Conservation (phyloP, 495 filamentous ascomycete genomes). For the Hypoxylon subgilvum region DNA sequence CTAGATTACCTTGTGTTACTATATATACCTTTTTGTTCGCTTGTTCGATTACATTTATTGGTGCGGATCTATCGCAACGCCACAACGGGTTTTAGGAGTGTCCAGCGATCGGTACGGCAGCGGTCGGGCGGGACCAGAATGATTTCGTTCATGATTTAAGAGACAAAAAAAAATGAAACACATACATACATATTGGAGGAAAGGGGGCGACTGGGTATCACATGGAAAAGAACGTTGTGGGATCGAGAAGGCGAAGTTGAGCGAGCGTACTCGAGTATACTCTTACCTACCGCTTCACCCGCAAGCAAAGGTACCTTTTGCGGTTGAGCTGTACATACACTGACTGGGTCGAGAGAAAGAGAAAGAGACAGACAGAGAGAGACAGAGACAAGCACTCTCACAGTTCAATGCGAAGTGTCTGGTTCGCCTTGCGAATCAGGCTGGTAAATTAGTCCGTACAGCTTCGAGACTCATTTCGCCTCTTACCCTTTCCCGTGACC, state of each 20-base stretch:
- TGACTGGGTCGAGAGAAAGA: conserved; percentile 21
- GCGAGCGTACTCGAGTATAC: conserved; percentile 24
- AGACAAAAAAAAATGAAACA: conserved; percentile 25
- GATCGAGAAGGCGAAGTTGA: conserved; percentile 24
- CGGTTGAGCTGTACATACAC: conserved; percentile 32
- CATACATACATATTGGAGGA: conserved; percentile 20
- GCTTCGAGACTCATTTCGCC: conserved; percentile 12
- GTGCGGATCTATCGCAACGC: conserved; percentile 23
- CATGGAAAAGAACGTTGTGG: conserved; percentile 21
- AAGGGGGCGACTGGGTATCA: conserved; percentile 5
- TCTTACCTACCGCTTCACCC: conserved; percentile 17
- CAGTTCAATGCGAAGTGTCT: conserved; percentile 27
- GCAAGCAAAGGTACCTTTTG: conserved; percentile 16
- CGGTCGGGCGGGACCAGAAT: conserved; percentile 26
- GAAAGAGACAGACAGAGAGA: too few relatives aligned
- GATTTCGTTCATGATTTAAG: conserved; percentile 28
- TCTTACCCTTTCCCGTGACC: conserved; percentile 9
- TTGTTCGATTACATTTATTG: conserved; percentile 27
- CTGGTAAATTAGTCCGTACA: conserved; percentile 14
- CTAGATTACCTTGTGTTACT: conserved; percentile 38
- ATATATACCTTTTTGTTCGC: conserved; percentile 20
- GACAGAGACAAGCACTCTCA: too few relatives aligned
- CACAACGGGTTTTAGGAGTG: conserved; percentile 18
- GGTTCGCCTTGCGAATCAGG: conserved; percentile 22
- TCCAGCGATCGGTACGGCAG: conserved; percentile 23